These are phyloP conservation scores for Gastrolobium villosum DNA, from an alignment of 306 rosid species.

Conservation along the genomic window DNA sequence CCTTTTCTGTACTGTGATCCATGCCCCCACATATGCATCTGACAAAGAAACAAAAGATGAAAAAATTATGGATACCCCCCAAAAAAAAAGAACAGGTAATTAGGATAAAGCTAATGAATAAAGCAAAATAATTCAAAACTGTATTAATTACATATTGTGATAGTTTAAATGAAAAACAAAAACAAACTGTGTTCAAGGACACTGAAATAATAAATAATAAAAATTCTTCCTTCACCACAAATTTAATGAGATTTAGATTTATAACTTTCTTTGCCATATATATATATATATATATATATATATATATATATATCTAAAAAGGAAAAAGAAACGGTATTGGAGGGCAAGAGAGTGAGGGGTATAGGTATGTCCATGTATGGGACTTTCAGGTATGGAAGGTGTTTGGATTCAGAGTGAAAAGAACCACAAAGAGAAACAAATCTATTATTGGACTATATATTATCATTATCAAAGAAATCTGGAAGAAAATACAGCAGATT, in stretches of 20 bases:
- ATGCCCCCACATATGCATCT: slow-evolving; percentile 99
- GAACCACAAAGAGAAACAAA: slow-evolving; percentile 39
- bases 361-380: slow-evolving; percentile 53
- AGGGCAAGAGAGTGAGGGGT: not conserved
- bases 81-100: not conserved
- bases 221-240: not conserved
- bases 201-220: not conserved
- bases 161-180: not conserved
- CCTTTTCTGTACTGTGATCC: slow-evolving; percentile 92
- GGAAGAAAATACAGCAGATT: slow-evolving; percentile 52
- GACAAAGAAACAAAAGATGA: not conserved
- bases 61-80: not conserved
- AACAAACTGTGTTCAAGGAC: not conserved
- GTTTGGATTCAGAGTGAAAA: slow-evolving; percentile 45
- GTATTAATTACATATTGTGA: not conserved
- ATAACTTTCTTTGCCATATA: not conserved
- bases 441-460: slow-evolving; percentile 14
- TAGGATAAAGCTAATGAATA: not conserved
- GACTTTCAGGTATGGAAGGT: slow-evolving; percentile 41
- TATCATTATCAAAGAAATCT: slow-evolving; percentile 48
- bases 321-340: not conserved
- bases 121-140: not conserved
- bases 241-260: not conserved
- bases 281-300: not conserved
- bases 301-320: too few relatives aligned